phyloP scores from a whole-genome alignment of 768 basidiomycete species.

The Clitopilus passeckerianus region DNA sequence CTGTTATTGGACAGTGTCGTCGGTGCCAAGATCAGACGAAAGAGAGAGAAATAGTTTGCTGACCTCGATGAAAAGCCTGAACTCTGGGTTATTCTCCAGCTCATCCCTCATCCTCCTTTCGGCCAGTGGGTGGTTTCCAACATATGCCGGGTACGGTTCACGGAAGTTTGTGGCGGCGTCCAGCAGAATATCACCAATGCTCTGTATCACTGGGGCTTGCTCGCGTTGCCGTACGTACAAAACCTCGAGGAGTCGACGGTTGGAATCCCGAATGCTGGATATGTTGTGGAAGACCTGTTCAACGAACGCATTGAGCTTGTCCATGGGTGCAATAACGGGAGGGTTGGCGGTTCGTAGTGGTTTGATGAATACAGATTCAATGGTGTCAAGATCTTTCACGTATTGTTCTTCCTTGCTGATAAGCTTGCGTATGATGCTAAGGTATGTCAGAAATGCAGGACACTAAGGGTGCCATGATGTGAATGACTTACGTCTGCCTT shows the following conservation, averaged over 20 bases:
- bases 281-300: slow-evolving; percentile 88
- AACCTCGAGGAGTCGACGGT: slow-evolving; percentile 73
- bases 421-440: slow-evolving; percentile 79
- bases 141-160: slow-evolving; percentile 76
- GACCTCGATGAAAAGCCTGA: slow-evolving; percentile 84
- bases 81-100: slow-evolving; percentile 74
- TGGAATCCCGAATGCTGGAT: slow-evolving; percentile 76
- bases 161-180: slow-evolving; percentile 86
- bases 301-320: slow-evolving; percentile 77
- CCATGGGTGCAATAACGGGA: slow-evolving; percentile 36
- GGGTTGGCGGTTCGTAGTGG: slow-evolving; percentile 42
- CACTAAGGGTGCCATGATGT: background rate
- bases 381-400: slow-evolving; percentile 77
- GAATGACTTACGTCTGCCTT: slow-evolving; percentile 60
- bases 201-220: slow-evolving; percentile 75
- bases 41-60: slow-evolving; percentile 13
- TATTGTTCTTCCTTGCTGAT: slow-evolving; percentile 90
- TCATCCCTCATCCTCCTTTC: slow-evolving; percentile 88
- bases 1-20: slow-evolving; percentile 16
- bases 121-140: slow-evolving; percentile 82
- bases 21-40: background rate
- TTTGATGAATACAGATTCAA: slow-evolving; percentile 63
- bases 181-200: slow-evolving; percentile 86
- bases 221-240: slow-evolving; percentile 85
- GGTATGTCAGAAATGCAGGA: background rate